Evolutionary conservation across 2,329 filamentous ascomycete species (phyloP), one percentile per base, ranked within the genome.

Genomic region (Calonectria leucothoes): DNA sequence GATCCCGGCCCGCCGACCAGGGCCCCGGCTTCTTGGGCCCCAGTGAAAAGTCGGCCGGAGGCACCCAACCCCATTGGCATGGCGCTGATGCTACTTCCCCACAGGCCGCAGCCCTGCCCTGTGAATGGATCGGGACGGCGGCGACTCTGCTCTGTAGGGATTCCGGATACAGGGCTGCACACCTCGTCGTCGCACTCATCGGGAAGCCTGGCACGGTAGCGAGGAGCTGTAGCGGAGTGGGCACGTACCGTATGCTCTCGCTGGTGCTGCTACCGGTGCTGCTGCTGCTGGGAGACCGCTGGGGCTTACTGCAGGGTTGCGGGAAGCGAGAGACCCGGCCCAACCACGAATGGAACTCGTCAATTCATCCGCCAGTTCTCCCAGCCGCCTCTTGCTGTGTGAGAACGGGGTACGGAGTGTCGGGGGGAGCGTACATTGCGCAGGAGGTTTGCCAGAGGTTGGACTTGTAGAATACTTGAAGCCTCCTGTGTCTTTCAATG

Each of bases 261-360:
- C 55, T 61, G 48, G 15, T 29, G 45, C 20, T 49, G 48, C 23
- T 23, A 8, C 23, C 15, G 23, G 33, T 64, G 55, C 23, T n/a
- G 23, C 45, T 64, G 55, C 20, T 45, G 57, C 23, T 27, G 49
- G n/a, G n/a, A 33, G 20, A 17, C 27, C 52, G 55, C 66, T 69
- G 67, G 45, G 67, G 45, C 55, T 49, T 51, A 45, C 67, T 45
- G 61, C 69, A 69, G 51, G 48, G 59, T 59, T 67, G 57, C 57
- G 45, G 63, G 55, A 63, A 69, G 63, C 52, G 63, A 66, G 63
- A 71, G 57, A 49, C 29, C 51, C 70, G 45, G 70, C 69, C 70
- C 64, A 71, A 67, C 70, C 70, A 67, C 70, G 29, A 59, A 48
- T 65, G 55, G 67, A 37, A 35, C 42, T 63, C 10, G 55, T 69